Percentiles rank a stretch among this genome's conserved stretches.
Conservation (phyloP, 805 yeast species). For the Cyberlindnera xylosilytica region DNA sequence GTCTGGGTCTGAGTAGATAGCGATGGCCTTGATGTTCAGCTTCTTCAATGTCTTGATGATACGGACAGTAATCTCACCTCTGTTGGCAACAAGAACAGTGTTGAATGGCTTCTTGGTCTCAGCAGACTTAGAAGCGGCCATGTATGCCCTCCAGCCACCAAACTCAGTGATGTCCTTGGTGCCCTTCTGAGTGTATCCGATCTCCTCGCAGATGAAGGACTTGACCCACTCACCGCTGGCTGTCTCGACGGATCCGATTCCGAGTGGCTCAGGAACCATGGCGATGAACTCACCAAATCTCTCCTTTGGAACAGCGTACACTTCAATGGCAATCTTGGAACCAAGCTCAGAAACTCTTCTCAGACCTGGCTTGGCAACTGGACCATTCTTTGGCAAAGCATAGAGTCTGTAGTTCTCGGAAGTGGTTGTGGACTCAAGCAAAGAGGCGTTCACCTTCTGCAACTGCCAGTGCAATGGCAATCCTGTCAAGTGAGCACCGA, state of each 20-base stretch:
- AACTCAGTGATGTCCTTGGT: slow-evolving; percentile 76
- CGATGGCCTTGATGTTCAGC: slow-evolving; percentile 73
- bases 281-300: slow-evolving; percentile 78
- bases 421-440: slow-evolving; percentile 64
- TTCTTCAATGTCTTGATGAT: slow-evolving; percentile 85
- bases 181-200: slow-evolving; percentile 70
- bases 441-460: slow-evolving; percentile 74
- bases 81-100: slow-evolving; percentile 88
- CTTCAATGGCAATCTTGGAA: slow-evolving; percentile 65
- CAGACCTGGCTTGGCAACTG: slow-evolving; percentile 86
- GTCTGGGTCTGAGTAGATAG: slow-evolving; percentile 90
- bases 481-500: slow-evolving; percentile 92
- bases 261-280: slow-evolving; percentile 92
- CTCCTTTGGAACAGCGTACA: slow-evolving; percentile 77
- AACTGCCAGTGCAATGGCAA: slow-evolving; percentile 93
- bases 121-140: slow-evolving; percentile 32
- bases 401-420: slow-evolving; percentile 69
- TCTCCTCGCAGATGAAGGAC: slow-evolving; percentile 92
- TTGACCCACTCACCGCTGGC: slow-evolving; percentile 80
- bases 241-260: slow-evolving; percentile 89
- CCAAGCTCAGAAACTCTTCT: slow-evolving; percentile 55
- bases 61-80: slow-evolving; percentile 97
- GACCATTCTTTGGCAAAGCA: slow-evolving; percentile 80
- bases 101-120: slow-evolving; percentile 57
- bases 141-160: slow-evolving; percentile 86